These are phyloP conservation scores for Penicillium psychrofluorescens DNA, from an alignment of 495 filamentous ascomycete species.

Conservation along the genomic window DNA sequence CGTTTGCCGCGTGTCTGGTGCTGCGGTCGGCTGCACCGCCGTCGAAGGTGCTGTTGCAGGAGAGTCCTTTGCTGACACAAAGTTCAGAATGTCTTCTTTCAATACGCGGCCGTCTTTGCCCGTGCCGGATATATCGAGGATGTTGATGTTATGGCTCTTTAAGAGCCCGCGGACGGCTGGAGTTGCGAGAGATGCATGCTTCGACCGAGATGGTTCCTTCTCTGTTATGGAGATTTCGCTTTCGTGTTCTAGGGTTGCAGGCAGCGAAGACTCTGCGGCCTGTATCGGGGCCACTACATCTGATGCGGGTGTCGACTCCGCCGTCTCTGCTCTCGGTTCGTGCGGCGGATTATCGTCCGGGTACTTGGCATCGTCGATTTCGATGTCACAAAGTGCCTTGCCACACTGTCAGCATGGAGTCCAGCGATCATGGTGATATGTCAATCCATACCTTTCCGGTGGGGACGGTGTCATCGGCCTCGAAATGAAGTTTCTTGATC, in stretches of 20 bases:
- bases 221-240: not conserved
- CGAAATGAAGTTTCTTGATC: constrained; percentile 93
- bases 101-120: constrained; percentile 87
- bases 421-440: not conserved
- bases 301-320: constrained; percentile 10
- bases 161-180: constrained; percentile 86
- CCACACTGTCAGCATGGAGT: constrained; percentile 1
- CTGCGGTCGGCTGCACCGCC: not conserved
- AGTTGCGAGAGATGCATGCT: constrained; percentile 69
- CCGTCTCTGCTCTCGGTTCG: constrained; percentile 19
- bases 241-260: constrained; percentile 3
- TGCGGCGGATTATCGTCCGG: constrained; percentile 44
- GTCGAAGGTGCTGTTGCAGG: constrained; percentile 5
- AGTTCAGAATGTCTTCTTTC: constrained; percentile 89
- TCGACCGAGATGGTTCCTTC: constrained; percentile 25
- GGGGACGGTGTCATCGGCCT: constrained; percentile 90
- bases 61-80: constrained; percentile 34
- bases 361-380: constrained; percentile 52
- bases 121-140: constrained; percentile 70
- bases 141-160: constrained; percentile 68
- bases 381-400: constrained; percentile 47
- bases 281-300: constrained; percentile 10
- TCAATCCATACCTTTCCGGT: constrained; percentile 59
- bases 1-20: constrained; percentile 38
- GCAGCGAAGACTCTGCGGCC: constrained; percentile 10